Percentiles rank a stretch among this genome's conserved stretches.
Evolutionary conservation across 805 yeast species (phyloP).

Genomic region (Zygoascus ofunaensis): DNA sequence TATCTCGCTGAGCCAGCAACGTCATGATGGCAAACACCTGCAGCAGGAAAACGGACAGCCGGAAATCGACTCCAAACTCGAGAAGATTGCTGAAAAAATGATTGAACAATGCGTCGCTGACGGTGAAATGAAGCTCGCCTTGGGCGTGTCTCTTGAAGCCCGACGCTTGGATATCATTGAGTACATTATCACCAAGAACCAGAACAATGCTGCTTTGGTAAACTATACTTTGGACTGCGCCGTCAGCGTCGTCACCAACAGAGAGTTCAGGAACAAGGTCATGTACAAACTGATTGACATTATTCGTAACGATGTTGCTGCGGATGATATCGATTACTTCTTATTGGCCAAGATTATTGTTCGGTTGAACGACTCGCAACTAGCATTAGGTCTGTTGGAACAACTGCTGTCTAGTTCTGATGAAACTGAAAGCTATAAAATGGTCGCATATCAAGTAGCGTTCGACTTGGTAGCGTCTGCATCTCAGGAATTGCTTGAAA

Average conservation of each 20-base stretch:
- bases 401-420: conserved; percentile 42
- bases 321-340: conserved; percentile 68
- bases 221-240: conserved; percentile 64
- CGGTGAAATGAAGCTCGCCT: conserved; percentile 68
- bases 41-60: not conserved
- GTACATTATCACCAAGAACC: conserved; percentile 12
- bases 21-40: conserved; percentile 27
- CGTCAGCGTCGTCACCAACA: conserved; percentile 54
- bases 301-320: conserved; percentile 35
- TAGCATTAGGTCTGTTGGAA: conserved; percentile 63
- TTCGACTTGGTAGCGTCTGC: conserved; percentile 90
- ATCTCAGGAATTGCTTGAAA: conserved; percentile 73
- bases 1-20: conserved; percentile 50
- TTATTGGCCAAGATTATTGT: conserved; percentile 78
- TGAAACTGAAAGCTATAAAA: conserved; percentile 29
- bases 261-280: conserved; percentile 56
- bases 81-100: conserved; percentile 76
- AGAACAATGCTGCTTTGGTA: conserved; percentile 33
- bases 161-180: conserved; percentile 59
- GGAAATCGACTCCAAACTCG: conserved; percentile 51
- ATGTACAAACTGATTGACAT: conserved; percentile 54
- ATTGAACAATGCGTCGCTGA: conserved; percentile 63
- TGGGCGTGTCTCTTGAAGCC: conserved; percentile 87
- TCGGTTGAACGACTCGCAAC: conserved; percentile 66
- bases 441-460: conserved; percentile 84